Base-by-base conservation (phyloP, 2,329 filamentous ascomycete genomes). In the Nemania diffusa region DNA sequence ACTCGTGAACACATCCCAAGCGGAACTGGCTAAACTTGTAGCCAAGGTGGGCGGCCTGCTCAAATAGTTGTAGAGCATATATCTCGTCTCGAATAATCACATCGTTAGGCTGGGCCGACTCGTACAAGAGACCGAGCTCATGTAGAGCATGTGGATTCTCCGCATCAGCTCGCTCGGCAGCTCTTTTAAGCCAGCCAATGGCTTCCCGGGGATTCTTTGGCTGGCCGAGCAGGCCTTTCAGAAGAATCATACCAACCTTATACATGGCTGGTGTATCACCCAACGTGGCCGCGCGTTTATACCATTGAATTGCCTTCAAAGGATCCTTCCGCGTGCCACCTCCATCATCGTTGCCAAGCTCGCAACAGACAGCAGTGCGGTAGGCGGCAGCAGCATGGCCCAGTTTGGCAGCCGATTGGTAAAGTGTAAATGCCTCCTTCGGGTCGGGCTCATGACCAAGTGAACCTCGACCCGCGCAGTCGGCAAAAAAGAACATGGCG, bases 221-320 rank as follows among this genome's bases (percentile, higher is more conserved):
- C 77, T 98, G 94, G 3, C 94, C 94, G n/a, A 99, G 86, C 29
- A 98, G 84, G 11, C 95, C 96, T 79, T 98, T 98, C 62, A 98
- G 87, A 69, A 93, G 83, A 72, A 99, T 97, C 91, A 97, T 97
- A 65, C 96, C 96, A 80, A 98, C 90, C 81, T 99, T 99, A 83
- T 97, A 99, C 93, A 98, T 97, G 32, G 94, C 96, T 0, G 95
- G 92, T 1, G 92, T 91, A 76, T 99, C 95, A 2, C 96, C 95
- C 2, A 98, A 84, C 13, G 91, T 91, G 11, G 96, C 95, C 6
- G 96, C 94, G 50, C 94, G 92, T 78, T 95, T 94, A 80, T 99
- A 99, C 96, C 96, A 99, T 79, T 98, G 95, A 22, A 98, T 94
- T 1, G 96, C 95, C 81, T 98, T 98, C 71, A 95, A 81, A 0